Evolutionary conservation across 2,329 filamentous ascomycete genomes (phyloP), one percentile per base, ranked within the genome.

Genomic region (Colletotrichum sp.): DNA sequence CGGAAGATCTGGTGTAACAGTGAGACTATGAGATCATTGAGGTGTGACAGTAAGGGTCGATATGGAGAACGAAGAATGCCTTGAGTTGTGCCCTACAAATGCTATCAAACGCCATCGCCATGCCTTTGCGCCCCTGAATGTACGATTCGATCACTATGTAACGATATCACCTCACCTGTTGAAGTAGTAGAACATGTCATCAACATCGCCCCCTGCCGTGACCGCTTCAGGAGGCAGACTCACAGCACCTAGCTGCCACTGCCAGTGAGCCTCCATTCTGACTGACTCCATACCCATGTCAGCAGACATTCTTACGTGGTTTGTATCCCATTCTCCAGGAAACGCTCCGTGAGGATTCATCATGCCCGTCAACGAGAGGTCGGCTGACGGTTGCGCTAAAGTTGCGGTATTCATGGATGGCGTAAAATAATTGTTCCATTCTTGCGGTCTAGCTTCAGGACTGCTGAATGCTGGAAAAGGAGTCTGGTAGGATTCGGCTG

Each of bases 371-470:
- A 58, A 28, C 24, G 15, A 9, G n/a, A 58, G 55, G 16, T 58
- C 24, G 24, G 2, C 24, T 9, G 55, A 52, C 8, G 26, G 24
- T 9, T 58, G 55, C 15, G 55, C 24, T 0, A 12, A 28, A 28
- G 55, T 26, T 18, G 55, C 55, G 55, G 55, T 16, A 58, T 58
- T 28, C 24, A 28, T 58, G 55, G 55, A 26, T 16, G 21, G 8
- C 13, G 55, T 26, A 18, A 58, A 58, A 9, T 26, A 26, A 24
- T 9, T 3, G 24, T 78, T 78, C 82, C 82, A 83, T 21, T 79
- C 78, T 6, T 76, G 71, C 68, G 82, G 81, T 28, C 60, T 70
- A 3, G 80, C 79, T 13, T 79, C 79, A 38, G 79, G 77, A 10
- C 79, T 76, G 24, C 77, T 82, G 67, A 79, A 81, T 3, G 77